Evolutionary conservation across 306 rosid genomes (phyloP).

Genomic region (Vicia faba): DNA sequence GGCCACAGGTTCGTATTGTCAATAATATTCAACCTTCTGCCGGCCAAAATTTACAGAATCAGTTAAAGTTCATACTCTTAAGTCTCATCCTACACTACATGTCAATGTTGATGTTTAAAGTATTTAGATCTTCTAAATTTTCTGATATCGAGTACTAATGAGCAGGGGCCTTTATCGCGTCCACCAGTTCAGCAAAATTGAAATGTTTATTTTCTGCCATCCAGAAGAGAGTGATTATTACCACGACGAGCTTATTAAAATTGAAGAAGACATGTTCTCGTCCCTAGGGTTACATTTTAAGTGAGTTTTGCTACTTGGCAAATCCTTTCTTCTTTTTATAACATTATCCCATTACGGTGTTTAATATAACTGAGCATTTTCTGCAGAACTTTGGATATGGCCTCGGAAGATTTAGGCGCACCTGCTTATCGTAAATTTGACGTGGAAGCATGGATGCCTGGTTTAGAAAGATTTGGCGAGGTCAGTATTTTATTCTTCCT

Average conservation of each 20-base stretch:
- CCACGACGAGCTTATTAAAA: constrained; percentile 81
- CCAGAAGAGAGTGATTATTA: constrained; percentile 82
- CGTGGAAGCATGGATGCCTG: constrained; percentile 98
- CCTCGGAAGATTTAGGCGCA: constrained; percentile 89
- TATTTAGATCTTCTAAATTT: constrained; percentile 11
- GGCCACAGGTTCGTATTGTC: background rate
- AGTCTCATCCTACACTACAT: constrained; percentile 14
- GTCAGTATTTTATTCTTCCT: constrained; percentile 41
- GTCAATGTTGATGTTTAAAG: constrained; percentile 7
- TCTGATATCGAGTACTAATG: constrained; percentile 31
- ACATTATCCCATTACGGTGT: constrained; percentile 17
- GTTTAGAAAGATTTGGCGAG: constrained; percentile 91
- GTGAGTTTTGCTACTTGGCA: constrained; percentile 43
- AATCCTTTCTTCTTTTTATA: constrained; percentile 30
- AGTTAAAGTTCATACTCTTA: background rate
- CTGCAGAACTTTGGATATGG: constrained; percentile 92
- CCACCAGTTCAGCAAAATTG: constrained; percentile 98
- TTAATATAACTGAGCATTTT: constrained; percentile 34
- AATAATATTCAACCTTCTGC: constrained; percentile 4
- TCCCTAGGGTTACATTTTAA: constrained; percentile 85
- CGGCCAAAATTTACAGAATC: constrained; percentile 1
- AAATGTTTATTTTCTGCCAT: constrained; percentile 86
- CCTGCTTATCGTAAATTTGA: constrained; percentile 95
- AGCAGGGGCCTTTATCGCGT: constrained; percentile 97
- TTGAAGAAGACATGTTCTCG: constrained; percentile 84